Evolutionary conservation across 2,329 filamentous ascomycete genomes (phyloP).

Genomic region (Penicillium sp.): DNA sequence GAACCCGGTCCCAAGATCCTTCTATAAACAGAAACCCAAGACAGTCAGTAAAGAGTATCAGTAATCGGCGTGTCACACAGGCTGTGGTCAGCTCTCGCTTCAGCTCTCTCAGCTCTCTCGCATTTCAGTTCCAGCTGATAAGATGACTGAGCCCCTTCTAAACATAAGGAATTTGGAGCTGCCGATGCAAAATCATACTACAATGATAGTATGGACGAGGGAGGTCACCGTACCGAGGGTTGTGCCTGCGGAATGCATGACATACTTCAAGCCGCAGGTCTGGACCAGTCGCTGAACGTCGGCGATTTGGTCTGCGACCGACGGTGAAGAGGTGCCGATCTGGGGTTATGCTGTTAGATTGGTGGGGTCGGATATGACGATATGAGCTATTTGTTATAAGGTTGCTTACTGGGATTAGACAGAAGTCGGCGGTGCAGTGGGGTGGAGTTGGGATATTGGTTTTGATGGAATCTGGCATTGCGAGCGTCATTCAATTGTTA

Average conservation of each 20-base stretch:
- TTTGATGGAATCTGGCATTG: constrained; percentile 23
- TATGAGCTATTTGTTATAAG: too few relatives aligned
- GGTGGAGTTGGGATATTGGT: constrained; percentile 58
- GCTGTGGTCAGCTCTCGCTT: background rate
- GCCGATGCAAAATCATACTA: background rate
- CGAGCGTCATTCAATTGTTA: background rate
- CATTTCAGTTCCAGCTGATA: background rate
- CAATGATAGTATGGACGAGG: background rate
- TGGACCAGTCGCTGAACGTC: constrained; percentile 81
- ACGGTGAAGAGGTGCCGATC: constrained; percentile 75
- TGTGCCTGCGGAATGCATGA: constrained; percentile 90
- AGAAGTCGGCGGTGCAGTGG: constrained; percentile 83
- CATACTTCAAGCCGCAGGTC: constrained; percentile 73
- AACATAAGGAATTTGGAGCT: too few relatives aligned
- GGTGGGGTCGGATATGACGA: background rate
- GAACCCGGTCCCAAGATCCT: constrained; percentile 85
- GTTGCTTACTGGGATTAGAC: constrained; percentile 68
- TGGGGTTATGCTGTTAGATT: constrained; percentile 32
- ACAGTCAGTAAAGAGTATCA: background rate
- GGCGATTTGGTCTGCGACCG: constrained; percentile 79
- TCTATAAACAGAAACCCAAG: constrained; percentile 54
- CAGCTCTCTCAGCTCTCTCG: background rate
- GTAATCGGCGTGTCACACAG: background rate
- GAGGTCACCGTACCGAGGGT: constrained; percentile 69
- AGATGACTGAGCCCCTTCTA: too few relatives aligned